Evolutionary conservation across 2,329 filamentous ascomycete species (phyloP).

Genomic region (Epichloe coenophiala): DNA sequence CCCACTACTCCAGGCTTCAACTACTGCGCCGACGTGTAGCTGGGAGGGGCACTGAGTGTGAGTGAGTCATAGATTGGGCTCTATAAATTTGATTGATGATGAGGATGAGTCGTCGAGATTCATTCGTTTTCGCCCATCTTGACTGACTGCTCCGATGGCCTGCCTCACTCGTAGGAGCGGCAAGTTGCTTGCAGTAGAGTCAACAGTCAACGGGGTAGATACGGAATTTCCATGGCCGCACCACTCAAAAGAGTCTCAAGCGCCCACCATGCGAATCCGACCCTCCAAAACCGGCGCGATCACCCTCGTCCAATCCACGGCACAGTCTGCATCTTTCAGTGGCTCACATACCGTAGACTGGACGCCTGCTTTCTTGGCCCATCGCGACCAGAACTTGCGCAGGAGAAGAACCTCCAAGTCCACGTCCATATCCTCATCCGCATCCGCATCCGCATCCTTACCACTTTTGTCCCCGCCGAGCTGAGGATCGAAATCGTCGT

Average conservation of each 20-base stretch:
- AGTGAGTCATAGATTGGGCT: slow-evolving; percentile 2
- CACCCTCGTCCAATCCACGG: slow-evolving; percentile 65
- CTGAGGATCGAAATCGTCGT: slow-evolving; percentile 19
- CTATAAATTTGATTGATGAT: too few relatives aligned
- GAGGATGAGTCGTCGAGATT: too few relatives aligned
- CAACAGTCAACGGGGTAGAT: too few relatives aligned
- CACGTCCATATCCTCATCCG: slow-evolving; percentile 23
- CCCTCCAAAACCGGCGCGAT: slow-evolving; percentile 70
- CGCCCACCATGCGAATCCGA: slow-evolving; percentile 43
- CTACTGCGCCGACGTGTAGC: background rate
- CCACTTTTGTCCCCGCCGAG: slow-evolving; percentile 15
- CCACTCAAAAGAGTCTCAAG: too few relatives aligned
- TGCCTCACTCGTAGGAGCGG: slow-evolving; percentile 11
- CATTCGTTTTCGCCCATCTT: too few relatives aligned
- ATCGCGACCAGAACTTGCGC: slow-evolving; percentile 56
- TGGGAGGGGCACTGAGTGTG: slow-evolving; percentile 8
- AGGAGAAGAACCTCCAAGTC: slow-evolving; percentile 49
- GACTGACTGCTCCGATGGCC: slow-evolving; percentile 9
- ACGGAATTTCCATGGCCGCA: too few relatives aligned
- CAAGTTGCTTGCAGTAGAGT: slow-evolving; percentile 7
- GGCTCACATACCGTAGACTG: slow-evolving; percentile 37
- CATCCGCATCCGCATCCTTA: slow-evolving; percentile 9
- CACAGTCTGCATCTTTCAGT: slow-evolving; percentile 43
- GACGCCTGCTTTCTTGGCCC: slow-evolving; percentile 56
- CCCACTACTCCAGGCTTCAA: too few relatives aligned